phyloP scores from a whole-genome alignment of 2,329 filamentous ascomycete species.

The Fusarium algeriense region DNA sequence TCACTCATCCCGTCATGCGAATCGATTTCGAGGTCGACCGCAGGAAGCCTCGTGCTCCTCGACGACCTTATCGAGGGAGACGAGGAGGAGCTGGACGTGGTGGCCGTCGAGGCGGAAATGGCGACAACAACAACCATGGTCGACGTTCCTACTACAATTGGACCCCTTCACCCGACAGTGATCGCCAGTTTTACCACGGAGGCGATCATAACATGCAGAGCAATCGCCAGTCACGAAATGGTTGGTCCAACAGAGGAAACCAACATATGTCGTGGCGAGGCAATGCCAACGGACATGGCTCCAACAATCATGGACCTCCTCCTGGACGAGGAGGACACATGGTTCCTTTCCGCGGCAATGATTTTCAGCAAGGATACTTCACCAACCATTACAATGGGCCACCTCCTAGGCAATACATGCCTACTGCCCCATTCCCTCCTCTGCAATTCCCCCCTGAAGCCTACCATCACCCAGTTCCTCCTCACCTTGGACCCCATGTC shows the following conservation, averaged over 20 bases:
- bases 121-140: slow-evolving; percentile 8
- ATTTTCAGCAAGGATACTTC: slow-evolving; percentile 15
- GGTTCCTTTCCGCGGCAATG: slow-evolving; percentile 17
- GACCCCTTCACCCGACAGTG: slow-evolving; percentile 20
- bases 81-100: slow-evolving; percentile 44
- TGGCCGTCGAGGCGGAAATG: slow-evolving; percentile 20
- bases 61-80: slow-evolving; percentile 44
- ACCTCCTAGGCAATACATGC: slow-evolving; percentile 24
- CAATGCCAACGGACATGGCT: slow-evolving; percentile 19
- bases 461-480: slow-evolving; percentile 26
- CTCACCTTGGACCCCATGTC: slow-evolving; percentile 30
- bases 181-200: slow-evolving; percentile 16
- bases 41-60: slow-evolving; percentile 55
- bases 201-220: slow-evolving; percentile 5
- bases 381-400: slow-evolving; percentile 4
- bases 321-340: slow-evolving; percentile 18
- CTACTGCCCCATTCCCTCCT: background rate
- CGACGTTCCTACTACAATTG: slow-evolving; percentile 3
- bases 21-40: slow-evolving; percentile 73
- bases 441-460: slow-evolving; percentile 23
- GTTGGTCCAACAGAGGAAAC: slow-evolving; percentile 16
- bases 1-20: slow-evolving; percentile 72
- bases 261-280: slow-evolving; percentile 27
- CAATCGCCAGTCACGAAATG: slow-evolving; percentile 1
- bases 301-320: background rate